Evolutionary conservation across 257 asterid genomes (phyloP), one percentile per base, ranked within the genome.

Genomic region (Solanum clarkiae): DNA sequence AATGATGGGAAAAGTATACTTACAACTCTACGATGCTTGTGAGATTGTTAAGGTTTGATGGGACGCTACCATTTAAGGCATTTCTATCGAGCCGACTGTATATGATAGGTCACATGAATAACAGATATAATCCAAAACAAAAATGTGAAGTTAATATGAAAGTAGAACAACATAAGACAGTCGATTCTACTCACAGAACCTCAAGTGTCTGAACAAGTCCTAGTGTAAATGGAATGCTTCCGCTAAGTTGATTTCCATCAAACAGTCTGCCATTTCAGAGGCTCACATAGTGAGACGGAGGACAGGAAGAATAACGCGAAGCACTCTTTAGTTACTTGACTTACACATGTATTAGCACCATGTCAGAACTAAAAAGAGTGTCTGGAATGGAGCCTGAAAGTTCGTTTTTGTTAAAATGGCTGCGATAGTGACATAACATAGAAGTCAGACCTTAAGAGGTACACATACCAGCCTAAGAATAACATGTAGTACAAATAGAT

Each of bases 341-440:
- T 92, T 94, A 95, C 99, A 94, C 88, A 71, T 95, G 99, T 88
- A 93, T 93, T 83, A 94, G 81, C 55, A 93, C 91, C 97, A 92
- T 92, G 87, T 93, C 98, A 6, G 92, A 88, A 86, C 91, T 90
- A 74, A 95, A 94, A 66, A 94, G 94, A 80, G 88, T 84, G 89
- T 89, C 86, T 0, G 98, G 98, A 66, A 95, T 93, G 80, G 81
- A 86, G 49, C 99, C 98, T 1, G 99, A 93, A 70, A 95, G 94
- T 92, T 83, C 90, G 88, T 95, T 95, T 87, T 93, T 95, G 92
- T 94, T 94, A 92, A 95, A 95, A 93, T 95, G 98, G 92, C 99
- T 95, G 96, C 85, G 86, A 81, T 63, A 70, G 16, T 70, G 75
- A 68, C 75, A 68, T 68, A 85, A n/a, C 18, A 16, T 44, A 80